phyloP scores from a whole-genome alignment of 768 basidiomycete genomes.

The Kwoniella dendrophila region DNA sequence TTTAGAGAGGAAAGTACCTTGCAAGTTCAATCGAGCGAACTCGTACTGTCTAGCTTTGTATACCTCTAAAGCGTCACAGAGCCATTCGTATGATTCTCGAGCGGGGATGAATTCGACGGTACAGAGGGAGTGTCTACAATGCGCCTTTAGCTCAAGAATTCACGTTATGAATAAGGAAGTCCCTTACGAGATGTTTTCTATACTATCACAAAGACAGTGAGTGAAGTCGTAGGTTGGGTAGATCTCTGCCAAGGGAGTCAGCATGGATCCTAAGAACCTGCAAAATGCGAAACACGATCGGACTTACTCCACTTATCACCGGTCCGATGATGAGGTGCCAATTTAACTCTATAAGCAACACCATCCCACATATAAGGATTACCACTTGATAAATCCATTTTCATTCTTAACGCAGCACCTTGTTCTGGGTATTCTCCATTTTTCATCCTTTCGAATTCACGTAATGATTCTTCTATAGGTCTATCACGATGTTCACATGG shows the following conservation, averaged over 20 bases:
- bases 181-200: slow-evolving; percentile 97
- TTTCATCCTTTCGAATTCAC: slow-evolving; percentile 90
- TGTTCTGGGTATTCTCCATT: slow-evolving; percentile 86
- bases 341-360: slow-evolving; percentile 90
- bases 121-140: slow-evolving; percentile 97
- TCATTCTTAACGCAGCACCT: slow-evolving; percentile 93
- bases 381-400: slow-evolving; percentile 85
- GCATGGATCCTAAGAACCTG: too few species aligned
- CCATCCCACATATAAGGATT: slow-evolving; percentile 99
- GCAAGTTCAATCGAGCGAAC: slow-evolving; percentile 87
- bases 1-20: slow-evolving; percentile 96
- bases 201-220: slow-evolving; percentile 95
- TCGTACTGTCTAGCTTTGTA: slow-evolving; percentile 98
- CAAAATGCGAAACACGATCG: not conserved
- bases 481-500: slow-evolving; percentile 85
- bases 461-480: slow-evolving; percentile 81
- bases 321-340: slow-evolving; percentile 89
- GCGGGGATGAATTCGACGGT: slow-evolving; percentile 94
- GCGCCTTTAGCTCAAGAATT: too few species aligned
- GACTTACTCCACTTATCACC: slow-evolving; percentile 77
- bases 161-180: not conserved
- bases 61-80: slow-evolving; percentile 94
- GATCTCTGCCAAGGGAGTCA: slow-evolving; percentile 59
- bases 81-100: slow-evolving; percentile 97
- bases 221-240: slow-evolving; percentile 99